Base-by-base conservation (phyloP, 2,329 filamentous ascomycete species). In the Ilyonectria sp. region DNA sequence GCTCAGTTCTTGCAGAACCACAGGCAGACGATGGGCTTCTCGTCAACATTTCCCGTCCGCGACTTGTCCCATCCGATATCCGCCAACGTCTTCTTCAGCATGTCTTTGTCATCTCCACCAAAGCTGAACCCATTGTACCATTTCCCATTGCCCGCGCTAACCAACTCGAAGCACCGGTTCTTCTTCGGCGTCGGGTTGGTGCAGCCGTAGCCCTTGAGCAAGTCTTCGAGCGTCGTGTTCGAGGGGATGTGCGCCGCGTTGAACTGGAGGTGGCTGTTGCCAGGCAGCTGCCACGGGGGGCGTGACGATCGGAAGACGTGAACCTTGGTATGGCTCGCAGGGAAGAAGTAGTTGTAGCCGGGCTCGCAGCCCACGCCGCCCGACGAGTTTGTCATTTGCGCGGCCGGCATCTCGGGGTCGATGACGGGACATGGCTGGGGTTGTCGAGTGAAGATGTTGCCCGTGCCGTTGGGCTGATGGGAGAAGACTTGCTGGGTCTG, bases 301-400 rank as follows among this genome's bases (percentile, higher is more conserved):
- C 15, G 15, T 17, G 15, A 1, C 0, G 76, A 81, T 17, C 78
- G 72, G 9, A 92, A 84, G 3, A 91, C 82, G 71, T 91, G 88
- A 7, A 91, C 80, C 69, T 88, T 90, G 33, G 87, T 88, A 76
- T 91, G 87, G 69, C 87, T 83, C 0, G 80, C 73, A 0, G 87
- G 85, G 78, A 90, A 91, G 74, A 90, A 86, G 78, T 90, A 89
- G 79, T 89, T 89, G 80, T 90, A 91, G 2, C 89, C 90, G 0
- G 87, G 87, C 72, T 91, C 89, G 67, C 86, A 86, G 46, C 89
- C 87, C 1, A 86, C 82, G 23, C 88, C 88, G 50, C 89, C 87
- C 0, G 86, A 87, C 0, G 85, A 83, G 78, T 91, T 90, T 53
- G 82, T 83, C 79, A 91, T 80, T 69, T 88, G 86, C 31, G 85